Conservation (phyloP, 805 yeast genomes). For the Metschnikowia dekortorum region DNA sequence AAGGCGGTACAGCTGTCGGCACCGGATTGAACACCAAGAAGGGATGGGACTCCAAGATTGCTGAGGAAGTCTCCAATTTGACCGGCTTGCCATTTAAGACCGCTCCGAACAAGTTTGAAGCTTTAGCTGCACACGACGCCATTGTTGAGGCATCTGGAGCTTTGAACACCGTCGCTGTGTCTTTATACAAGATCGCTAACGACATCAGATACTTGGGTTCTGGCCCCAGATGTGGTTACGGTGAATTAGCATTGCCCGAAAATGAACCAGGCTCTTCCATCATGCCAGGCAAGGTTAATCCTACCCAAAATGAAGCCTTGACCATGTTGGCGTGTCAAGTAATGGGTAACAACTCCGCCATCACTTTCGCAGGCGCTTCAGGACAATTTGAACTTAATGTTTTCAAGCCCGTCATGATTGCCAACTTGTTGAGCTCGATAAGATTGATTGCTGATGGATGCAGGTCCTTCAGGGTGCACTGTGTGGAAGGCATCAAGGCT, state of each 20-base stretch:
- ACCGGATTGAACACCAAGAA: constrained; percentile 93
- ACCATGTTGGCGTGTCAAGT: constrained; percentile 98
- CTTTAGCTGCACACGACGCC: constrained; percentile 98
- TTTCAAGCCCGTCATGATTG: constrained; percentile 93
- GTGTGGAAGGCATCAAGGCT: constrained; percentile 92
- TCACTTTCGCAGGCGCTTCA: constrained; percentile 96
- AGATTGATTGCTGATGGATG: constrained; percentile 87
- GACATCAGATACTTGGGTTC: constrained; percentile 98
- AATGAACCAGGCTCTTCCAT: constrained; percentile 99
- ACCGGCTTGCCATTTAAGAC: constrained; percentile 88
- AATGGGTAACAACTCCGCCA: constrained; percentile 92
- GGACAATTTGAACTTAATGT: constrained; percentile 99
- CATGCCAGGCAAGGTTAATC: constrained; percentile 99
- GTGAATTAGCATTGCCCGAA: constrained; percentile 92
- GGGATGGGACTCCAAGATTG: constrained; percentile 86
- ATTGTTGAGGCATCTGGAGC: constrained; percentile 98
- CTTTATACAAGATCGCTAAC: constrained; percentile 93
- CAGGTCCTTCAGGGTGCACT: constrained; percentile 85
- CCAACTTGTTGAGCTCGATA: constrained; percentile 82
- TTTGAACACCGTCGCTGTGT: constrained; percentile 88
- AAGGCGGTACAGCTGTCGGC: constrained; percentile 99
- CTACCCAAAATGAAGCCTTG: constrained; percentile 97
- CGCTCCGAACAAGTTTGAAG: constrained; percentile 98
- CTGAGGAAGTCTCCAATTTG: constrained; percentile 76
- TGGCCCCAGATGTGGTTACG: constrained; percentile 99